Conservation (phyloP, 495 filamentous ascomycete genomes). For the Saxophila tyrrhenica region DNA sequence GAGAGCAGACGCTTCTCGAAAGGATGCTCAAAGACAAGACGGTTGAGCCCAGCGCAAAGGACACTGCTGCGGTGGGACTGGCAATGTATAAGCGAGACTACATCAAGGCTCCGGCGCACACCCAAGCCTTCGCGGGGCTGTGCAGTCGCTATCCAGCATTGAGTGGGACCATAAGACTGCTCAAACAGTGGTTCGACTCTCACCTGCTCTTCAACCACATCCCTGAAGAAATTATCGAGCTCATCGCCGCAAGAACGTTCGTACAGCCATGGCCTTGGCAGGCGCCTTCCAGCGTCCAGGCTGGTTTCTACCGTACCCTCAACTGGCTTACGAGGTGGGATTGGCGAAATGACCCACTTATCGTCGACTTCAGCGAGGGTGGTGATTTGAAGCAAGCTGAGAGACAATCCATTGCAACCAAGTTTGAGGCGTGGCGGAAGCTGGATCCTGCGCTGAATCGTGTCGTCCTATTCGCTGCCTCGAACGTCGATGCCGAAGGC, state of each 20-base stretch:
- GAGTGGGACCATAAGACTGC: slow-evolving; percentile 73
- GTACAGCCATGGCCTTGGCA: slow-evolving; percentile 74
- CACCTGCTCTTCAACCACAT: slow-evolving; percentile 72
- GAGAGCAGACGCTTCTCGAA: slow-evolving; percentile 72
- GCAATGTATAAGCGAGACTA: slow-evolving; percentile 60
- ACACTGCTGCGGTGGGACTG: slow-evolving; percentile 51
- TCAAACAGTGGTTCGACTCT: slow-evolving; percentile 79
- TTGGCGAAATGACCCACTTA: slow-evolving; percentile 71
- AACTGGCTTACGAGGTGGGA: slow-evolving; percentile 75
- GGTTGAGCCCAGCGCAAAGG: slow-evolving; percentile 46
- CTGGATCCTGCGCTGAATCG: slow-evolving; percentile 83
- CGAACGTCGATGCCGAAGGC: slow-evolving; percentile 64
- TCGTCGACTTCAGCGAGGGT: slow-evolving; percentile 53
- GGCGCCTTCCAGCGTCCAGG: slow-evolving; percentile 62
- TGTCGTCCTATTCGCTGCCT: slow-evolving; percentile 68
- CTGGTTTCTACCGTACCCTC: slow-evolving; percentile 71
- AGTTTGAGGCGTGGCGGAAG: slow-evolving; percentile 68
- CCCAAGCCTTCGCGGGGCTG: slow-evolving; percentile 63
- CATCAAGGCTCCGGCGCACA: slow-evolving; percentile 62
- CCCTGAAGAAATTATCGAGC: slow-evolving; percentile 68
- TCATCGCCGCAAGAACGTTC: slow-evolving; percentile 64
- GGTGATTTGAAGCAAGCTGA: slow-evolving; percentile 38
- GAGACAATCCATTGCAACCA: slow-evolving; percentile 51
- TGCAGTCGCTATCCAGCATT: slow-evolving; percentile 72
- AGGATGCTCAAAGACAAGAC: slow-evolving; percentile 63